A percentile compares a stretch with the other conserved stretches of the same genome.
Evolutionary conservation across 495 filamentous ascomycete species (phyloP).

Genomic region (Filosporella fistucella): DNA sequence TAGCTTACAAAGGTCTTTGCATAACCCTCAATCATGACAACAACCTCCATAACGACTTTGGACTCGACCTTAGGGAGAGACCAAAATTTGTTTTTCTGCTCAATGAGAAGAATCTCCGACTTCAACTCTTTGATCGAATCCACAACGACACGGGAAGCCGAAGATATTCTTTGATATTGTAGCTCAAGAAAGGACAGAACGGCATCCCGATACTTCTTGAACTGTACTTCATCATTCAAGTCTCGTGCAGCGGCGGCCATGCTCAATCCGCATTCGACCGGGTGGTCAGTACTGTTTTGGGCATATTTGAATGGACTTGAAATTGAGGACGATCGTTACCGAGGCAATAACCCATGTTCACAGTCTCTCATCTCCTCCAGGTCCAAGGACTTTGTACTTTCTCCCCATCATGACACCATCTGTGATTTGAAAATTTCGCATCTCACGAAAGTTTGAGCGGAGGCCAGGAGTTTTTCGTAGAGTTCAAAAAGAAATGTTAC

Average conservation of each 20-base stretch:
- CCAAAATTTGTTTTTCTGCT: too few species aligned
- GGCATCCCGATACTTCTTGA: not conserved
- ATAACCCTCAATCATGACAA: not conserved
- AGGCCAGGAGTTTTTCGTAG: not conserved
- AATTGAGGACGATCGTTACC: too few species aligned
- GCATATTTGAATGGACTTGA: too few species aligned
- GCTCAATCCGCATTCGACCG: not conserved
- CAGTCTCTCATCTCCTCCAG: too few species aligned
- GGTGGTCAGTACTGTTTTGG: too few species aligned
- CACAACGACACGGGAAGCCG: too few species aligned
- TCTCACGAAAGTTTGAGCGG: constrained; percentile 1
- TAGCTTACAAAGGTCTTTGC: not conserved
- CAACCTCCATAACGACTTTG: too few species aligned
- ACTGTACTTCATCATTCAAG: not conserved
- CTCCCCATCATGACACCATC: not conserved
- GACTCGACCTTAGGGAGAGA: too few species aligned
- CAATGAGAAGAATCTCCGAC: not conserved
- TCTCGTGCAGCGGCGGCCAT: not conserved
- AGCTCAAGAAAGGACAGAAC: constrained; percentile 6
- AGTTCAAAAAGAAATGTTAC: too few species aligned
- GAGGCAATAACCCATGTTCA: too few species aligned
- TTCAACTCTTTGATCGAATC: too few species aligned
- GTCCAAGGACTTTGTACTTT: too few species aligned
- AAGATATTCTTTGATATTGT: constrained; percentile 6
- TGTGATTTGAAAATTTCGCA: not conserved